These are phyloP conservation scores for Gilbertella persicaria DNA, from an alignment of 371 early-diverging fungal genomes.

Conservation along the genomic window DNA sequence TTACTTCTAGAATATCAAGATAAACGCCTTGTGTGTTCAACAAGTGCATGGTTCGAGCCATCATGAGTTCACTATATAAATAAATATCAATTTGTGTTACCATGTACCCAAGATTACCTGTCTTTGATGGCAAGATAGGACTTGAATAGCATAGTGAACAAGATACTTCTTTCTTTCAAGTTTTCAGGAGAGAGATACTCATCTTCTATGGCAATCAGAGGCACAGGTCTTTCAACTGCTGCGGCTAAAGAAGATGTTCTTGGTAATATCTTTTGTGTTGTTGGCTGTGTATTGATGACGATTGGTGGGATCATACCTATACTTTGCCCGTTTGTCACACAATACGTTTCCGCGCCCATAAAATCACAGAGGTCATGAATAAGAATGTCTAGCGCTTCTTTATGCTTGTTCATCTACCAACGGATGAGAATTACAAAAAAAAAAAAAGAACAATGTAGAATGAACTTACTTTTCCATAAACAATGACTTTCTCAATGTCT, in stretches of 20 bases:
- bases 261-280: conserved; percentile 7
- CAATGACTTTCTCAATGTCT: conserved; percentile 51
- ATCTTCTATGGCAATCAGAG: background rate
- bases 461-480: conserved; percentile 51
- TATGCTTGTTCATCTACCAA: conserved; percentile 52
- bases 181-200: conserved; percentile 15
- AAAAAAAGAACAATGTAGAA: background rate
- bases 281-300: background rate
- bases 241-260: conserved; percentile 27
- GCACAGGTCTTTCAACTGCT: conserved; percentile 9
- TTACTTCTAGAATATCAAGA: conserved; percentile 62
- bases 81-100: background rate
- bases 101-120: conserved; percentile 18
- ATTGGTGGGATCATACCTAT: conserved; percentile 26
- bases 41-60: conserved; percentile 51
- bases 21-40: conserved; percentile 65
- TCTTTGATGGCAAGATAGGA: conserved; percentile 41
- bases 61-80: conserved; percentile 41
- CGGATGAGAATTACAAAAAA: background rate
- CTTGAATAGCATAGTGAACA: conserved; percentile 43
- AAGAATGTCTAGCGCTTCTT: conserved; percentile 54
- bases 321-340: conserved; percentile 56
- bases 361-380: conserved; percentile 61
- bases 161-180: conserved; percentile 28
- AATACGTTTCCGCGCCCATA: conserved; percentile 68